Percentiles rank a stretch among this genome's conserved stretches.
Conservation (phyloP, 2,329 filamentous ascomycete species). For the Colletotrichum echinochloae region DNA sequence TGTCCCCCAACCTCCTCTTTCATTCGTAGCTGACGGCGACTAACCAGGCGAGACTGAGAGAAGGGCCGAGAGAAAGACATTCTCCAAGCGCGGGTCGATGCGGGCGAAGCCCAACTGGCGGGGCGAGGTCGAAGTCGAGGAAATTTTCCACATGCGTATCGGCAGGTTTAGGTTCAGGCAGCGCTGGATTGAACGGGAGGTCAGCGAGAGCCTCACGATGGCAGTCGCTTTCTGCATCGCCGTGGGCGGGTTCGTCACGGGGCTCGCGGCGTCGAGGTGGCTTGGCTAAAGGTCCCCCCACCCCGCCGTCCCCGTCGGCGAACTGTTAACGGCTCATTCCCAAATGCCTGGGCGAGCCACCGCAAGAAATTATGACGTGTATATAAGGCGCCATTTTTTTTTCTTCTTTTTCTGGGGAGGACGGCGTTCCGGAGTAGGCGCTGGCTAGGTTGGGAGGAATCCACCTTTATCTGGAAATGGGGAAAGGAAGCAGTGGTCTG, state of each 20-base stretch:
- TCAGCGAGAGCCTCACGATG: conserved; percentile 45
- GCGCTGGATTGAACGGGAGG: conserved; percentile 48
- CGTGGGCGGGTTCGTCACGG: conserved; percentile 43
- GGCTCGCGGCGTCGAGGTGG: conserved; percentile 33
- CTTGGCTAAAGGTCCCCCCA: not conserved
- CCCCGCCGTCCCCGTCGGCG: not conserved
- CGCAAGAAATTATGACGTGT: not conserved
- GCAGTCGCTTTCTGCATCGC: conserved; percentile 42
- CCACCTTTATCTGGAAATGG: not conserved
- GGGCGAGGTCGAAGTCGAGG: conserved; percentile 41
- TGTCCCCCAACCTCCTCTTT: too few relatives aligned
- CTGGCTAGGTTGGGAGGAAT: not conserved
- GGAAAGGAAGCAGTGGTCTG: not conserved
- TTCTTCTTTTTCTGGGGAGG: not conserved
- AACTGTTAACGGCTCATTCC: not conserved
- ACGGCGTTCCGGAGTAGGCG: not conserved
- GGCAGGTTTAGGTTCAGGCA: conserved; percentile 47
- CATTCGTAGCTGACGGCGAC: conserved; percentile 5
- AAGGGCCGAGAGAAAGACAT: conserved; percentile 35
- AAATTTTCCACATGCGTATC: conserved; percentile 52
- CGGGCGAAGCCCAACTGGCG: conserved; percentile 26
- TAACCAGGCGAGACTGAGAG: conserved; percentile 27
- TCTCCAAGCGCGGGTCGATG: conserved; percentile 23
- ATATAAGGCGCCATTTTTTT: not conserved
- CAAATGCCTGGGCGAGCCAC: not conserved